A percentile compares a stretch with the other conserved stretches of the same genome.
phyloP scores from a whole-genome alignment of 208 protist species.

The Phytomonas francai region DNA sequence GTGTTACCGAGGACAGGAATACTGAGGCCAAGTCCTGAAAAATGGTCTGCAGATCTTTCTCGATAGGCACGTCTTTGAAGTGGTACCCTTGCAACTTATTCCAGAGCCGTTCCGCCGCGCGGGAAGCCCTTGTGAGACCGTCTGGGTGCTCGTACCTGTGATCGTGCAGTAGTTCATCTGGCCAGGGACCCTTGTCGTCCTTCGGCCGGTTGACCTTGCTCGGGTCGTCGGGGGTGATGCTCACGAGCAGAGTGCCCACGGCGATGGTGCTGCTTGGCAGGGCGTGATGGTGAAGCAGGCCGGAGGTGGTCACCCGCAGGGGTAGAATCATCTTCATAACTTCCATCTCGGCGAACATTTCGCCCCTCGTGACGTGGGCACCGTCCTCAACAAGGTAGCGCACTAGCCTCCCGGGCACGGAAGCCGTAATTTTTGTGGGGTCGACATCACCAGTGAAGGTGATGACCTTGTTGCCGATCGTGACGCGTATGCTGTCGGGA shows the following conservation, averaged over 20 bases:
- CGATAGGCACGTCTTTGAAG: constrained; percentile 41
- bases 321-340: constrained; percentile 99
- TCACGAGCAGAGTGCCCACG: constrained; percentile 90
- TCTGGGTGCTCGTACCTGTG: constrained; percentile 50
- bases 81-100: constrained; percentile 68
- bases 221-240: constrained; percentile 91
- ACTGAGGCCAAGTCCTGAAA: constrained; percentile 64
- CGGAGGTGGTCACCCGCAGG: constrained; percentile 69
- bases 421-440: constrained; percentile 90
- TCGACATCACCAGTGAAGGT: constrained; percentile 93
- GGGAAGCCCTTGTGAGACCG: constrained; percentile 44
- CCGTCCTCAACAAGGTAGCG: constrained; percentile 92
- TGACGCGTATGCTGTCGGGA: constrained; percentile 84
- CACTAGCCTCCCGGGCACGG: constrained; percentile 93
- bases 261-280: constrained; percentile 87
- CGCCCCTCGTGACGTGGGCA: constrained; percentile 76
- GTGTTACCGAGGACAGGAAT: constrained; percentile 52
- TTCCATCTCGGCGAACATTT: constrained; percentile 94
- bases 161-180: constrained; percentile 33
- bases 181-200: constrained; percentile 63
- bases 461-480: constrained; percentile 85
- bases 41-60: constrained; percentile 33
- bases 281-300: constrained; percentile 66
- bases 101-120: constrained; percentile 58
- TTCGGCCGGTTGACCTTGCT: constrained; percentile 62